phyloP scores from a whole-genome alignment of 192 early-diverging fungal genomes.

The Coemansia guatemalensis region DNA sequence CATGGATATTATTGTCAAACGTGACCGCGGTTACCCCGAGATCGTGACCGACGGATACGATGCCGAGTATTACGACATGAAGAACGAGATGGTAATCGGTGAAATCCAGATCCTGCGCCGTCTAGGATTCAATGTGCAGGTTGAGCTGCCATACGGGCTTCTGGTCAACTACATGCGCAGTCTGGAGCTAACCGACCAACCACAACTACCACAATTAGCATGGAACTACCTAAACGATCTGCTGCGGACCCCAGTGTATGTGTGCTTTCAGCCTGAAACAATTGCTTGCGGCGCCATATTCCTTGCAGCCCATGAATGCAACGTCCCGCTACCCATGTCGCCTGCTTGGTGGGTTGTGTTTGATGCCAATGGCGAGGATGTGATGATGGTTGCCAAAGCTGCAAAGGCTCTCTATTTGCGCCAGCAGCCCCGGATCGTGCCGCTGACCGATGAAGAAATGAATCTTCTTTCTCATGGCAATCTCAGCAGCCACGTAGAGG shows the following conservation, averaged over 20 bases:
- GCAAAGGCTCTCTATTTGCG: slow-evolving; percentile 62
- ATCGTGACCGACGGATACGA: slow-evolving; percentile 63
- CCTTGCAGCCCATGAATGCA: slow-evolving; percentile 68
- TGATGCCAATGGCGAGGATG: slow-evolving; percentile 71
- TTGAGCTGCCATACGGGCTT: slow-evolving; percentile 92
- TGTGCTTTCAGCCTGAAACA: slow-evolving; percentile 53
- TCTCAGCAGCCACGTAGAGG: slow-evolving; percentile 16
- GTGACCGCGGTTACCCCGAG: slow-evolving; percentile 50
- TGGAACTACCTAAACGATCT: slow-evolving; percentile 97
- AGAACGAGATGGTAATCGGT: slow-evolving; percentile 73
- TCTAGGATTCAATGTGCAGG: slow-evolving; percentile 94
- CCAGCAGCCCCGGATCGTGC: slow-evolving; percentile 53
- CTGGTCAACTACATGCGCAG: slow-evolving; percentile 92
- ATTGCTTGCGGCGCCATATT: slow-evolving; percentile 89
- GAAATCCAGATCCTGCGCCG: slow-evolving; percentile 88
- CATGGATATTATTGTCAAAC: slow-evolving; percentile 68
- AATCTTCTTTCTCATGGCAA: slow-evolving; percentile 24
- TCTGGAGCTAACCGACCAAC: slow-evolving; percentile 73
- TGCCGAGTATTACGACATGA: slow-evolving; percentile 69
- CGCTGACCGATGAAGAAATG: slow-evolving; percentile 60
- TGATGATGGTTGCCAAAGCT: slow-evolving; percentile 58
- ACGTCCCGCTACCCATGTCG: slow-evolving; percentile 64
- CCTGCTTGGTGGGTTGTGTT: slow-evolving; percentile 90
- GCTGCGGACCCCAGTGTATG: slow-evolving; percentile 50
- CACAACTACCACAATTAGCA: slow-evolving; percentile 75